Evolutionary conservation across 139 green algal species (phyloP).

Genomic region (Pycnococcus provasolii): DNA sequence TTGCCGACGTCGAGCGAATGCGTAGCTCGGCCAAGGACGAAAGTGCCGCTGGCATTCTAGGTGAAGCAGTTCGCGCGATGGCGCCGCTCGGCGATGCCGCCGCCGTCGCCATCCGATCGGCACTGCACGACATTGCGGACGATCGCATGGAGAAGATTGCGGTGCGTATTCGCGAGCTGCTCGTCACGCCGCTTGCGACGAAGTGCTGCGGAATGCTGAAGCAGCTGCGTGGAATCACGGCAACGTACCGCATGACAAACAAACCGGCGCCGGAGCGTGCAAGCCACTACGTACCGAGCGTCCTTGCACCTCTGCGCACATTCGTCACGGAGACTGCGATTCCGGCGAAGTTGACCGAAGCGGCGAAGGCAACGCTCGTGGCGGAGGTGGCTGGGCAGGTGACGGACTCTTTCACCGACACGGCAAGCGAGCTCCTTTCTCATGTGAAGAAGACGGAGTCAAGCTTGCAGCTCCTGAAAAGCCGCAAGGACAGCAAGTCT

Average conservation of each 20-base stretch:
- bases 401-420: conserved; percentile 29
- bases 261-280: conserved; percentile 61
- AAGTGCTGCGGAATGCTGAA: conserved; percentile 42
- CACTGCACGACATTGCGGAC: too few species aligned
- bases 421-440: conserved; percentile 65
- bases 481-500: conserved; percentile 15
- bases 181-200: too few species aligned
- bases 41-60: too few species aligned
- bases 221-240: conserved; percentile 84
- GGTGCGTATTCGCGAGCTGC: too few species aligned
- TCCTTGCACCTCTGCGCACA: conserved; percentile 44
- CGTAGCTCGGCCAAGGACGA: too few species aligned
- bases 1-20: too few species aligned
- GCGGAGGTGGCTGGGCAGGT: conserved; percentile 21
- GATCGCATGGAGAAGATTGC: too few species aligned
- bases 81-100: too few species aligned
- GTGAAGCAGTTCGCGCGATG: too few species aligned
- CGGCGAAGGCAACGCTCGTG: conserved; percentile 2
- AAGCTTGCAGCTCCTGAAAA: conserved; percentile 71
- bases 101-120: too few species aligned
- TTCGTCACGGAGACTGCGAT: neutral
- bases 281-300: conserved; percentile 61
- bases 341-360: neutral
- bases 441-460: conserved; percentile 75
- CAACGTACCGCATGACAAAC: conserved; percentile 83